Conservation (phyloP, 345 rosid genomes). For the Anastatica hierochuntica region DNA sequence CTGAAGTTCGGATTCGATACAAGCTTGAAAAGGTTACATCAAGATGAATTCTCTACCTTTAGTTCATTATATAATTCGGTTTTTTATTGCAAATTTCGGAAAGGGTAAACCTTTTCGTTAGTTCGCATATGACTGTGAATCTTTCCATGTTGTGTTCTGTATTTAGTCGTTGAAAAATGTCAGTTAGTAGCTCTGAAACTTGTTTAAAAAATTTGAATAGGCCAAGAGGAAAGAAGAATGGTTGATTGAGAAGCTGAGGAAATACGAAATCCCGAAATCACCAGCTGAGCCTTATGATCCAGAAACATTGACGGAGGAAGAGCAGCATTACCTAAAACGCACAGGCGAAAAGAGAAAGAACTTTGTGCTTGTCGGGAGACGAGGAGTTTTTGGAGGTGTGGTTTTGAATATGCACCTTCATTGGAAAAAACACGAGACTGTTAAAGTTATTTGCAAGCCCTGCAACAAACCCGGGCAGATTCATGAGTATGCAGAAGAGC, state of each 20-base stretch:
- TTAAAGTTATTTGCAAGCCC: constrained; percentile 81
- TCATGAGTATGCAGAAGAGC: constrained; percentile 76
- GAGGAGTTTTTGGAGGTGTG: constrained; percentile 95
- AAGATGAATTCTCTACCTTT: too few relatives aligned
- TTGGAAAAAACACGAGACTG: constrained; percentile 95
- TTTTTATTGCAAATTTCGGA: too few relatives aligned
- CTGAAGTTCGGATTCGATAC: constrained; percentile 86
- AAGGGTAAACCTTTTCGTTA: too few relatives aligned
- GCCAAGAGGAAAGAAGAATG: constrained; percentile 86
- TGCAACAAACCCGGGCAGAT: constrained; percentile 73
- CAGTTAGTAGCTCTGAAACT: too few relatives aligned
- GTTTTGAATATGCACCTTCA: constrained; percentile 95
- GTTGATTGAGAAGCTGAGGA: constrained; percentile 83
- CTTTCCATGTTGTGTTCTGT: too few relatives aligned
- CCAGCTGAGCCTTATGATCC: constrained; percentile 63
- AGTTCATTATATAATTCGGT: too few relatives aligned
- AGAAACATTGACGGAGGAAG: constrained; percentile 81
- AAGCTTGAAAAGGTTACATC: constrained; percentile 76
- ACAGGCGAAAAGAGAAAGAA: constrained; percentile 86
- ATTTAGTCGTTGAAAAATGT: too few relatives aligned
- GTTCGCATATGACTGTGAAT: too few relatives aligned
- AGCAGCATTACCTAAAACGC: constrained; percentile 82
- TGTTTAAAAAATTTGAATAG: too few relatives aligned
- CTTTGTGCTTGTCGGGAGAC: constrained; percentile 75
- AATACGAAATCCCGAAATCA: constrained; percentile 48